A percentile compares a stretch with the other conserved stretches of the same genome.
Evolutionary conservation across 257 asterid genomes (phyloP).

Genomic region (Galeopsis tetrahit): DNA sequence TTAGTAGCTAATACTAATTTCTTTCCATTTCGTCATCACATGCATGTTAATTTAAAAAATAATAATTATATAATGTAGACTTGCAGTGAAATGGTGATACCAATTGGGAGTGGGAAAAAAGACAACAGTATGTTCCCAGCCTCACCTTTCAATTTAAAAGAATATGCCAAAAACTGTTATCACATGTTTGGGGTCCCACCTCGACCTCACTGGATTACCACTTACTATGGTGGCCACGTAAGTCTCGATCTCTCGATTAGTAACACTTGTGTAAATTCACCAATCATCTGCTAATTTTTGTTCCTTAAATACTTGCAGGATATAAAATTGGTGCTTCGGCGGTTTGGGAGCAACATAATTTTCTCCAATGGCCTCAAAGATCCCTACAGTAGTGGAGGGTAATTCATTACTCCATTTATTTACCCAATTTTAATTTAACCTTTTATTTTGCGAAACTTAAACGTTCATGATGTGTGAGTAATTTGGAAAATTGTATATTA

Average conservation of each 20-base stretch:
- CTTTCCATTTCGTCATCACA: too few relatives aligned
- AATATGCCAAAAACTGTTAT: slow-evolving; percentile 32
- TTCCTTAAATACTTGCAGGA: slow-evolving; percentile 40
- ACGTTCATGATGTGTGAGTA: too few relatives aligned
- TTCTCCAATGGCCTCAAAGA: slow-evolving; percentile 69
- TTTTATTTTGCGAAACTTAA: too few relatives aligned
- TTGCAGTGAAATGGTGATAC: slow-evolving; percentile 63
- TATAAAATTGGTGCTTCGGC: slow-evolving; percentile 45
- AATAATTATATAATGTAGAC: too few relatives aligned
- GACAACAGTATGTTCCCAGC: slow-evolving; percentile 47
- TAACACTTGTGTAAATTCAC: too few relatives aligned
- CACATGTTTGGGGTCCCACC: slow-evolving; percentile 46
- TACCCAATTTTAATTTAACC: background rate
- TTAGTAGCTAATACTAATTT: too few relatives aligned
- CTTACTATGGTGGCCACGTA: slow-evolving; percentile 66
- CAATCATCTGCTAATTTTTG: too few relatives aligned
- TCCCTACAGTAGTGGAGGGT: slow-evolving; percentile 68
- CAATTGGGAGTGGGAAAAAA: slow-evolving; percentile 42
- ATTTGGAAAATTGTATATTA: background rate
- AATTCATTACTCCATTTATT: background rate
- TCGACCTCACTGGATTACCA: slow-evolving; percentile 55
- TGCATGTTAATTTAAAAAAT: too few relatives aligned
- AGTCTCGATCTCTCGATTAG: too few relatives aligned
- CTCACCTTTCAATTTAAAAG: slow-evolving; percentile 35
- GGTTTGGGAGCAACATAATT: slow-evolving; percentile 64